Evolutionary conservation across 495 filamentous ascomycete species (phyloP).

Genomic region (Daldinia concentrica): DNA sequence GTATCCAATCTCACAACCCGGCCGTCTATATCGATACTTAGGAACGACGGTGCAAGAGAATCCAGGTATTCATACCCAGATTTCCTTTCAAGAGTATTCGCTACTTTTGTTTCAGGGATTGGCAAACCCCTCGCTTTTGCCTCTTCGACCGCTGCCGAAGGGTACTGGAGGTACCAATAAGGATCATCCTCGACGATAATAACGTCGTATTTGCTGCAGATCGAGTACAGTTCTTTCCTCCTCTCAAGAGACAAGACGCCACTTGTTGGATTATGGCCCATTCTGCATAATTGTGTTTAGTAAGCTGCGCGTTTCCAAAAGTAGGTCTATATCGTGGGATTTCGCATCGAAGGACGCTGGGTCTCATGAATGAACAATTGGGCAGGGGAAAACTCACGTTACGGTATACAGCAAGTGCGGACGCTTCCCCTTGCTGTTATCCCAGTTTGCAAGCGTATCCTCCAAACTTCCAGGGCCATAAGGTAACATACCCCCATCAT

Average conservation of each 20-base stretch:
- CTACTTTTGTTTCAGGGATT: constrained; percentile 32
- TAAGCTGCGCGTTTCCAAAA: background rate
- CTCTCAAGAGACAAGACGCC: constrained; percentile 74
- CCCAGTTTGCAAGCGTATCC: constrained; percentile 85
- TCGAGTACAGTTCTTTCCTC: constrained; percentile 77
- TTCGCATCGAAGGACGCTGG: background rate
- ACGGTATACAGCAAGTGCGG: constrained; percentile 92
- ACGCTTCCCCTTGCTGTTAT: constrained; percentile 71
- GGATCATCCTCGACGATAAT: constrained; percentile 95
- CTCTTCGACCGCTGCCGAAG: constrained; percentile 66
- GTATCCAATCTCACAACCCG: constrained; percentile 87
- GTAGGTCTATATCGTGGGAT: background rate
- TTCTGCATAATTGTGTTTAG: constrained; percentile 56
- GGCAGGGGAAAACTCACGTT: constrained; percentile 65
- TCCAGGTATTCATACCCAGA: constrained; percentile 83
- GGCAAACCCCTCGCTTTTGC: constrained; percentile 54
- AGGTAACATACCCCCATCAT: constrained; percentile 77
- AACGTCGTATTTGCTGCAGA: constrained; percentile 87
- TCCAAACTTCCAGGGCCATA: constrained; percentile 74
- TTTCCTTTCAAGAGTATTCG: constrained; percentile 56
- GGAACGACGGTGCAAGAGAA: constrained; percentile 79
- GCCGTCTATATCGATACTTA: constrained; percentile 79
- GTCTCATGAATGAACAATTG: background rate
- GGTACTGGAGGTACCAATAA: constrained; percentile 95
- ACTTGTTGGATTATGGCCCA: constrained; percentile 92